A percentile compares a stretch with the other conserved stretches of the same genome.
phyloP scores from a whole-genome alignment of 2,329 filamentous ascomycete species.

The Cladophialophora bantiana region DNA sequence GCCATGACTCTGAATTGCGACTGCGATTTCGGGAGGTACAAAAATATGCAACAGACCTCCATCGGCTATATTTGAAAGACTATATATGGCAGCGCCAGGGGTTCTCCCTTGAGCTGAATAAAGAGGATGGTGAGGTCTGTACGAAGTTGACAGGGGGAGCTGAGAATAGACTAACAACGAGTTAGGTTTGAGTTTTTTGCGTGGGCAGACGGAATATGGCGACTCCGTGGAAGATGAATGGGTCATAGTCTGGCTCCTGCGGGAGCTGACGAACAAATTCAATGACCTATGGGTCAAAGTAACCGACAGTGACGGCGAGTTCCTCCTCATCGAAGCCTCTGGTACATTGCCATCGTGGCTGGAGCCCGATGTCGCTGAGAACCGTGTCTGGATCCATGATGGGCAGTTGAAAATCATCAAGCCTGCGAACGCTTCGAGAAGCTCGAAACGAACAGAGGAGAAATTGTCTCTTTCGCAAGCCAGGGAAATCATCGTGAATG shows the following conservation, averaged over 20 bases:
- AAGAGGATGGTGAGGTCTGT: constrained; percentile 64
- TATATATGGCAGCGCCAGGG: constrained; percentile 95
- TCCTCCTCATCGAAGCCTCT: constrained; percentile 91
- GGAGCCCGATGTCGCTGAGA: constrained; percentile 85
- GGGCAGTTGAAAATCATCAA: constrained; percentile 77
- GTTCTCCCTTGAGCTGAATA: constrained; percentile 71
- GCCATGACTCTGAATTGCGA: constrained; percentile 64
- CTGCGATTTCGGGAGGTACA: constrained; percentile 74
- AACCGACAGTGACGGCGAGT: constrained; percentile 90
- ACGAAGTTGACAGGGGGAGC: constrained; percentile 18
- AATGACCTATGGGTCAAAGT: constrained; percentile 80
- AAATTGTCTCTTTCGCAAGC: constrained; percentile 71
- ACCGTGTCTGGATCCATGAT: constrained; percentile 87
- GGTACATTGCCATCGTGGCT: constrained; percentile 88
- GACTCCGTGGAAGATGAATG: constrained; percentile 98
- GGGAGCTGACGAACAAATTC: constrained; percentile 77
- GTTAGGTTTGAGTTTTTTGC: constrained; percentile 65
- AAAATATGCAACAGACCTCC: constrained; percentile 70
- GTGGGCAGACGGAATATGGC: constrained; percentile 83
- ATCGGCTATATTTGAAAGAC: constrained; percentile 71
- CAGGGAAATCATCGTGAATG: constrained; percentile 64
- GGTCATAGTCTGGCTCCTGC: constrained; percentile 89
- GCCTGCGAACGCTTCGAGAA: constrained; percentile 58
- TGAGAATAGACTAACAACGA: constrained; percentile 38
- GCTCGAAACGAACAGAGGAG: constrained; percentile 46